A percentile compares a stretch with the other conserved stretches of the same genome.
These are phyloP conservation scores for Zygosaccharomyces bailii DNA, from an alignment of 805 yeast species.

Conservation along the genomic window DNA sequence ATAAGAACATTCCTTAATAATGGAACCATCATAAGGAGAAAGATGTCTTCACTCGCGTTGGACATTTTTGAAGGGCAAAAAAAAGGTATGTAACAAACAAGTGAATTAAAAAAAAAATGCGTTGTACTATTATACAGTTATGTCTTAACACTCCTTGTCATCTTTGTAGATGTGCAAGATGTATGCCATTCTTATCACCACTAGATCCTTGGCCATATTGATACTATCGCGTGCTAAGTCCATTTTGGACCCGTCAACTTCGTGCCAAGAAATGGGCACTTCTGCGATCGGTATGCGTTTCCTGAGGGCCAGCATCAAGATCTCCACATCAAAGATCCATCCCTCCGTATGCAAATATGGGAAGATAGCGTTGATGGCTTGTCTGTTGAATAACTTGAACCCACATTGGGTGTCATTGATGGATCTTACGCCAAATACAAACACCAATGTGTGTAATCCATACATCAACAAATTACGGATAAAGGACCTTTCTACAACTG, in stretches of 20 bases:
- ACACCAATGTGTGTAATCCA: constrained; percentile 82
- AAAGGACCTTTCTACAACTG: constrained; percentile 90
- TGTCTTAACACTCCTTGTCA: constrained; percentile 12
- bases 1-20: constrained; percentile 57
- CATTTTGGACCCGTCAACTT: constrained; percentile 91
- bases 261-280: constrained; percentile 93
- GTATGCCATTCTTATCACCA: constrained; percentile 87
- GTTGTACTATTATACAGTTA: constrained; percentile 4
- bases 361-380: constrained; percentile 62
- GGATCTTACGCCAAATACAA: constrained; percentile 79
- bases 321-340: constrained; percentile 97
- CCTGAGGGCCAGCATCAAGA: constrained; percentile 72
- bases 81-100: constrained; percentile 24
- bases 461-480: constrained; percentile 90
- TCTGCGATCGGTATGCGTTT: constrained; percentile 67
- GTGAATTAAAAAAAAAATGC: constrained; percentile 1
- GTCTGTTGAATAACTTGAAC: constrained; percentile 81
- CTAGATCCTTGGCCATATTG: constrained; percentile 89
- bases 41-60: constrained; percentile 33
- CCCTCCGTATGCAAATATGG: constrained; percentile 95
- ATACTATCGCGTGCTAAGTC: constrained; percentile 88
- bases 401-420: constrained; percentile 97
- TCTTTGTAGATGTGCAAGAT: constrained; percentile 72
- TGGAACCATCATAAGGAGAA: constrained; percentile 46
- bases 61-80: constrained; percentile 39